Evolutionary conservation across 2,329 filamentous ascomycete genomes (phyloP), one percentile per base, ranked within the genome.

Genomic region (Alternaria ethzedia): DNA sequence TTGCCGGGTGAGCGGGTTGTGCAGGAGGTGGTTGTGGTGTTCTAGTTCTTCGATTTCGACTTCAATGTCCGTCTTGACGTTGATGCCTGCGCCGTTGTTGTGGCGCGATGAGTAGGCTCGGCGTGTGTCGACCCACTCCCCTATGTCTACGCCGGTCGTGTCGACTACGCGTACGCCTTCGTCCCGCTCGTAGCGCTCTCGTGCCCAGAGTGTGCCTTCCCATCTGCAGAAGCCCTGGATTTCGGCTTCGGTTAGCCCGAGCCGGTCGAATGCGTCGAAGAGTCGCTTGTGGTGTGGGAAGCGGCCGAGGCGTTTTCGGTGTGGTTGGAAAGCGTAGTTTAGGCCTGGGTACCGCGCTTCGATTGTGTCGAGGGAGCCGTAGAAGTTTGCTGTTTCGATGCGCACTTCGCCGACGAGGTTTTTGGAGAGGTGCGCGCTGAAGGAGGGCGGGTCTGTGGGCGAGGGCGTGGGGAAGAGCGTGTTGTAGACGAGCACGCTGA

Each of bases 141-240:
- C 81, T 61, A 94, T 89, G 23, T 87, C 89, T 71, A 92, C 89
- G 55, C 86, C 87, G 2, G 91, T 90, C 6, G 91, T 93, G 75
- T 95, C 92, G 51, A 82, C 80, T 66, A 95, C 93, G 28, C 81
- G 81, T 62, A 91, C 85, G 32, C 89, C 89, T 73, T 93, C 90
- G 74, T 94, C 91, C 61, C 86, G 86, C 82, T 95, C 91, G 75
- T 89, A 95, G 58, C 91, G 87, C 75, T 94, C 90, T 75, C 93
- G 90, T 65, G 92, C 92, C 91, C 91, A 94, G 65, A 90, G 89
- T 10, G 91, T 94, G 61, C 91, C 91, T 82, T 94, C 91, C 91
- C 91, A 95, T 74, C 91, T 90, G 62, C 91, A 94, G 75, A 94
- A 83, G 52, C 84, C 83, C 57, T 88, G 85, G 70, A 95, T 92